Evolutionary conservation across 2,329 filamentous ascomycete species (phyloP).

Genomic region (Paecilomyces formosus): DNA sequence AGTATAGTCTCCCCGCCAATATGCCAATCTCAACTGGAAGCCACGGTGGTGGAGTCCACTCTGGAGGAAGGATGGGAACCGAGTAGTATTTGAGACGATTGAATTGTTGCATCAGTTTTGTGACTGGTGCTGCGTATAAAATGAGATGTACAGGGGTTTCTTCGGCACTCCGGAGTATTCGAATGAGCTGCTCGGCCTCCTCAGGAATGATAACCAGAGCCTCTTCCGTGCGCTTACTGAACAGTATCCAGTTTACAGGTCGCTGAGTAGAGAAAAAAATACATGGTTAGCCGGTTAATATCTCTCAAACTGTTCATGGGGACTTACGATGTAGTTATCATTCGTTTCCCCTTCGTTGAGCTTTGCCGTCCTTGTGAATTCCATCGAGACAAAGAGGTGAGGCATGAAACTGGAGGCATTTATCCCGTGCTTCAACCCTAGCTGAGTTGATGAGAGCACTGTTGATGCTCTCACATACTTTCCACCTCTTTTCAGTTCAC

Average conservation of each 20-base stretch:
- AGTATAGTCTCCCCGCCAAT: constrained; percentile 54
- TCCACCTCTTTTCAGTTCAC: constrained; percentile 31
- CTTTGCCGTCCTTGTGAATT: constrained; percentile 45
- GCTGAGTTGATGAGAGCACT: constrained; percentile 31
- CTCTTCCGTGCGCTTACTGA: constrained; percentile 5
- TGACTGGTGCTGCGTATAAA: constrained; percentile 54
- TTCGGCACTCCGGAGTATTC: not conserved
- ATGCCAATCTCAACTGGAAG: constrained; percentile 53
- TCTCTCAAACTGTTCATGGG: too few relatives aligned
- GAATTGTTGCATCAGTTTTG: constrained; percentile 54
- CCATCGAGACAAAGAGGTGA: constrained; percentile 34
- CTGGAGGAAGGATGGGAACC: constrained; percentile 39
- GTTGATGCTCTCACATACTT: constrained; percentile 37
- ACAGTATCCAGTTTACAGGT: constrained; percentile 54
- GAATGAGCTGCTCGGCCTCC: constrained; percentile 52
- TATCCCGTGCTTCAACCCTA: constrained; percentile 30
- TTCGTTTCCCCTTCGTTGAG: constrained; percentile 21
- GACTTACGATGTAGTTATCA: constrained; percentile 31
- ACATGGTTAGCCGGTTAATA: constrained; percentile 12
- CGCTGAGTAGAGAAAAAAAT: constrained; percentile 21
- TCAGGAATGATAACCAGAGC: constrained; percentile 56
- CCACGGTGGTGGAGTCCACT: constrained; percentile 44
- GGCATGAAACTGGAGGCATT: constrained; percentile 4
- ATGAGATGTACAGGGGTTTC: constrained; percentile 38
- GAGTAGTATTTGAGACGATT: constrained; percentile 47